A percentile compares a stretch with the other conserved stretches of the same genome.
Conservation (phyloP, 2,329 filamentous ascomycete species). For the Scedosporium apiospermum region DNA sequence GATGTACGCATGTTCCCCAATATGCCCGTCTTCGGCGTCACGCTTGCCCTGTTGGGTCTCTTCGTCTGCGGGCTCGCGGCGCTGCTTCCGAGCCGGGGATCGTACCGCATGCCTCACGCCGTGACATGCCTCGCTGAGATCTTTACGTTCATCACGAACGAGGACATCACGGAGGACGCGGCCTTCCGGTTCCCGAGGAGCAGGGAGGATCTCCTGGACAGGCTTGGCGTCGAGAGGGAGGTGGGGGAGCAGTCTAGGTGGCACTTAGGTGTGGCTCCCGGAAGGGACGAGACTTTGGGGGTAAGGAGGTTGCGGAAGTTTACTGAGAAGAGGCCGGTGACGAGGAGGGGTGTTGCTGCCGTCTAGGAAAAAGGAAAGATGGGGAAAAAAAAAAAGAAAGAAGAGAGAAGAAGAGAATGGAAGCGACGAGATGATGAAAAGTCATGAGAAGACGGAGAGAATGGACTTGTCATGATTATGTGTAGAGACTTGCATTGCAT, state of each 20-base stretch:
- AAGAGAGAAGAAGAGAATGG: background rate
- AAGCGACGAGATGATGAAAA: background rate
- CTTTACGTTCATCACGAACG: conserved; percentile 66
- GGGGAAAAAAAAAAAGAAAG: background rate
- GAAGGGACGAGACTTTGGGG: conserved; percentile 32
- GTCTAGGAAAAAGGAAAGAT: conserved; percentile 4
- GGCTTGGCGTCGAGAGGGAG: conserved; percentile 48
- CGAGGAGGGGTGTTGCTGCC: conserved; percentile 14
- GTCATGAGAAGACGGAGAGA: background rate
- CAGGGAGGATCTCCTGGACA: conserved; percentile 58
- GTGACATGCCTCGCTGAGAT: conserved; percentile 66
- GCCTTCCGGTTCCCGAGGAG: conserved; percentile 60
- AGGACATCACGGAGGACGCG: conserved; percentile 60
- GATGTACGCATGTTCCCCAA: conserved; percentile 61
- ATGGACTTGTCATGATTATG: background rate
- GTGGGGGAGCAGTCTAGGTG: conserved; percentile 40
- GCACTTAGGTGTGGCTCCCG: conserved; percentile 34
- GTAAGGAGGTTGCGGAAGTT: conserved; percentile 34
- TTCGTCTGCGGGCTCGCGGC: conserved; percentile 56
- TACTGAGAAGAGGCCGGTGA: conserved; percentile 26
- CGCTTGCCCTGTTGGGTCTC: conserved; percentile 63
- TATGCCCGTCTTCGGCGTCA: conserved; percentile 60
- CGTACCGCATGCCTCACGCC: conserved; percentile 61
- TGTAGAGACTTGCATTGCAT: background rate
- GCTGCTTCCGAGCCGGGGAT: conserved; percentile 50